A percentile compares a stretch with the other conserved stretches of the same genome.
Evolutionary conservation across 495 filamentous ascomycete species (phyloP).

Genomic region (Penicillium flavigenum): DNA sequence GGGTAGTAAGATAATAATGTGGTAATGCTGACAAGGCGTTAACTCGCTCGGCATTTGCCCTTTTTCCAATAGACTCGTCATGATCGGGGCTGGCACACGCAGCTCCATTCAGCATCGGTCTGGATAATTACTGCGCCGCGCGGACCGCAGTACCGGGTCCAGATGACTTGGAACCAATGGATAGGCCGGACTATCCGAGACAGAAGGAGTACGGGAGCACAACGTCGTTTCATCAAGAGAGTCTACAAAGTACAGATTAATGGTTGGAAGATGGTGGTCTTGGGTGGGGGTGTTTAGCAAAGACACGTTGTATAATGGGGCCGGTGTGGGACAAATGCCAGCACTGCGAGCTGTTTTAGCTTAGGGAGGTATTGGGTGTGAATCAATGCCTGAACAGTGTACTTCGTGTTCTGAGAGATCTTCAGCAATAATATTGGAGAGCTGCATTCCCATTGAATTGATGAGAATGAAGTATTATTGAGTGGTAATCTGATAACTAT

Average conservation of each 20-base stretch:
- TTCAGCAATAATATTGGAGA: not conserved
- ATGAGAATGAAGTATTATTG: slow-evolving; percentile 1
- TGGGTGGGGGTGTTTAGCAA: slow-evolving; percentile 10
- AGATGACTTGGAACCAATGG: slow-evolving; percentile 13
- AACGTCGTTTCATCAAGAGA: not conserved
- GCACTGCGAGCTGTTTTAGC: not conserved
- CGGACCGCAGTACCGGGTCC: slow-evolving; percentile 20
- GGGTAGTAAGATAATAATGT: not conserved
- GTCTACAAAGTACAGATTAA: not conserved
- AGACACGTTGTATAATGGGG: slow-evolving; percentile 24
- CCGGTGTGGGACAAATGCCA: slow-evolving; percentile 17
- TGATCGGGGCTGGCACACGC: slow-evolving; percentile 6
- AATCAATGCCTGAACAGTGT: slow-evolving; percentile 8
- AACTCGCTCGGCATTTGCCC: not conserved
- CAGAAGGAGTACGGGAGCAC: not conserved
- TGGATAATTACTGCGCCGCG: slow-evolving; percentile 9
- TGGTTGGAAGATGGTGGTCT: not conserved
- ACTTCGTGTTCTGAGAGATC: not conserved
- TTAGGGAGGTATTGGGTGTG: slow-evolving; percentile 2
- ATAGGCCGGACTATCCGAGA: not conserved
- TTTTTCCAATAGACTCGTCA: slow-evolving; percentile 5
- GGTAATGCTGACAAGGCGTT: slow-evolving; percentile 4
- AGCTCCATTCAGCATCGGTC: not conserved
- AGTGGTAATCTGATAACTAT: not conserved
- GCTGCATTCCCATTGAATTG: not conserved